Conservation (phyloP, 2,329 filamentous ascomycete genomes). For the Botrytis hyacinthi region DNA sequence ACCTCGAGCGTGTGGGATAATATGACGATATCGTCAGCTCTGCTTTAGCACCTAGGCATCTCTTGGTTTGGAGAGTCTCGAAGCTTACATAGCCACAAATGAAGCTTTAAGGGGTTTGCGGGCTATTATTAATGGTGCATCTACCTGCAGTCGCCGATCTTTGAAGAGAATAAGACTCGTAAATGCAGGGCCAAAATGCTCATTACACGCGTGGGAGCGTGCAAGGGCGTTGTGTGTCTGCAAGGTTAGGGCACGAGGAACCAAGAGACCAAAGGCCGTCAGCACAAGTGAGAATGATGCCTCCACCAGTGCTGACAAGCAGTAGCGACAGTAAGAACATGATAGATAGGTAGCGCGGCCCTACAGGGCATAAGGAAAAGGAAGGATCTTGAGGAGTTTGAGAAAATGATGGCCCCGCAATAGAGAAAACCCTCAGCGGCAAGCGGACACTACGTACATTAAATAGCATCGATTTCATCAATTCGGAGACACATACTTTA, state of each 20-base stretch:
- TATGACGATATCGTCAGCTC: constrained; percentile 2
- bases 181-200: background rate
- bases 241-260: background rate
- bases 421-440: background rate
- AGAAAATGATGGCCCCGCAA: constrained; percentile 6
- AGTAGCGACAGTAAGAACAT: background rate
- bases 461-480: background rate
- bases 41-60: background rate
- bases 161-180: background rate
- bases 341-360: background rate
- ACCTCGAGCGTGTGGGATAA: background rate
- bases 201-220: background rate
- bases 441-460: background rate
- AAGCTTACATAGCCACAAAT: background rate
- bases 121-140: background rate
- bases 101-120: background rate
- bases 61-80: background rate
- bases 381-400: constrained; percentile 3
- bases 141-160: constrained; percentile 1
- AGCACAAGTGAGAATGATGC: constrained; percentile 1
- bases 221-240: background rate
- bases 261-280: background rate
- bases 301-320: background rate
- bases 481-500: background rate
- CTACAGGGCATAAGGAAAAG: background rate